Conservation (phyloP, 1,139 yeast genomes). For the Hansenula lynferdii region DNA sequence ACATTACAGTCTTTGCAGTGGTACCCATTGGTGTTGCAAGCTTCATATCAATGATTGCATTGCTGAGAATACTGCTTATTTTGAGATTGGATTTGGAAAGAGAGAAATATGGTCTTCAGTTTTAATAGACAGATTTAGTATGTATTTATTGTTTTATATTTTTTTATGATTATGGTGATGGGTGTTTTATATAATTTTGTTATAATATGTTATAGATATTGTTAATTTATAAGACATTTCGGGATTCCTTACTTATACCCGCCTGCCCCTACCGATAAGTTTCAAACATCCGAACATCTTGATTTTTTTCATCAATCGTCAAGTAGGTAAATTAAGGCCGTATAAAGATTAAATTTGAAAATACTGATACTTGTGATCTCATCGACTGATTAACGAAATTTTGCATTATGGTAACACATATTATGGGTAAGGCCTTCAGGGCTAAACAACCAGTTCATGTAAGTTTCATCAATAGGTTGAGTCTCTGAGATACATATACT, state of each 20-base stretch:
- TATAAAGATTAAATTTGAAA: background rate
- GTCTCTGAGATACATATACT: background rate
- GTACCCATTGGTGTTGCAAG: slow-evolving; percentile 97
- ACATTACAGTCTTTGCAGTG: slow-evolving; percentile 91
- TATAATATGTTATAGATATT: too few species aligned
- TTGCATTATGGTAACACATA: slow-evolving; percentile 61
- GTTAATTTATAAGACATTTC: too few species aligned
- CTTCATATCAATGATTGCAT: slow-evolving; percentile 83
- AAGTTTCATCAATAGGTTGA: background rate
- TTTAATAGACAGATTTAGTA: background rate
- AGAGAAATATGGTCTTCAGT: slow-evolving; percentile 27
- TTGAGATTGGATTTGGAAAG: slow-evolving; percentile 65
- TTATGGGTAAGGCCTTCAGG: slow-evolving; percentile 69
- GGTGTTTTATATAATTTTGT: slow-evolving; percentile 2
- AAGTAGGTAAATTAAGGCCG: background rate
- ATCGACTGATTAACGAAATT: too few species aligned
- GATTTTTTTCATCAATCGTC: background rate
- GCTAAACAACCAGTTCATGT: slow-evolving; percentile 37
- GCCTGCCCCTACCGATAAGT: background rate
- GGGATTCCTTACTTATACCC: background rate
- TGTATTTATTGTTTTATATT: background rate
- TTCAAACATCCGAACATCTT: slow-evolving; percentile 1
- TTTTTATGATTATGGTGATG: background rate
- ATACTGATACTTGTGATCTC: background rate
- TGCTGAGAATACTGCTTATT: slow-evolving; percentile 69